These are phyloP conservation scores for Paecilomyces fulvus DNA, from an alignment of 2,329 filamentous ascomycete genomes.

Conservation along the genomic window DNA sequence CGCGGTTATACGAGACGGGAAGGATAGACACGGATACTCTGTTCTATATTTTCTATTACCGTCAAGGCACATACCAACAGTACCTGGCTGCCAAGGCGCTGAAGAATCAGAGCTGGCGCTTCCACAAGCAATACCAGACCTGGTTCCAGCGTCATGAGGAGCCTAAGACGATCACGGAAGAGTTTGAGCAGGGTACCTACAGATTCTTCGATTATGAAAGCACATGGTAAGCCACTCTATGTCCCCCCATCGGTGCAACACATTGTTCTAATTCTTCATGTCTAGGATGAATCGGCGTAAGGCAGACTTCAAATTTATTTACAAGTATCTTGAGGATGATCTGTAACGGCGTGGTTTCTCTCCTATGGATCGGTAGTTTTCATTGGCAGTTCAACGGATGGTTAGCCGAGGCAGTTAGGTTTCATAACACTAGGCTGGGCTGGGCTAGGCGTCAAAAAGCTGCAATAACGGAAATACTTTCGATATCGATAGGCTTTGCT, in stretches of 20 bases:
- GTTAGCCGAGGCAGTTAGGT: background rate
- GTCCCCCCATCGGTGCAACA: conserved; percentile 3
- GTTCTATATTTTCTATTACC: conserved; percentile 99
- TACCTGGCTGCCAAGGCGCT: conserved; percentile 93
- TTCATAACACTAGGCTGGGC: background rate
- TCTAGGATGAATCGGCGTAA: conserved; percentile 95
- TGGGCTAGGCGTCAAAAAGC: background rate
- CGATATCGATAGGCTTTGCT: background rate
- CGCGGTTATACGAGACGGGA: conserved; percentile 63
- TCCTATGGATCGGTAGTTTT: background rate
- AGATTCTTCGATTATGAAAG: conserved; percentile 99
- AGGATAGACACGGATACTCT: conserved; percentile 91
- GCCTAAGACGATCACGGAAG: conserved; percentile 96
- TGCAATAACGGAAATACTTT: background rate
- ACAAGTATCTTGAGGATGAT: conserved; percentile 96
- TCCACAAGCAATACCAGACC: conserved; percentile 99
- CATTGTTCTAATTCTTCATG: conserved; percentile 10
- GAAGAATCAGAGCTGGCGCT: conserved; percentile 97
- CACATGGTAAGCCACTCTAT: conserved; percentile 65
- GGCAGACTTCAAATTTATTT: conserved; percentile 96
- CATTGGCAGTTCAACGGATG: background rate
- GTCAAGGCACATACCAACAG: conserved; percentile 91
- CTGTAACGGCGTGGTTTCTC: conserved; percentile 40
- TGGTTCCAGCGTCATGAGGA: conserved; percentile 99
- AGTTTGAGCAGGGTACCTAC: conserved; percentile 98